Evolutionary conservation across 345 rosid species (phyloP), one percentile per base, ranked within the genome.

Genomic region (Dimocarpus longan): DNA sequence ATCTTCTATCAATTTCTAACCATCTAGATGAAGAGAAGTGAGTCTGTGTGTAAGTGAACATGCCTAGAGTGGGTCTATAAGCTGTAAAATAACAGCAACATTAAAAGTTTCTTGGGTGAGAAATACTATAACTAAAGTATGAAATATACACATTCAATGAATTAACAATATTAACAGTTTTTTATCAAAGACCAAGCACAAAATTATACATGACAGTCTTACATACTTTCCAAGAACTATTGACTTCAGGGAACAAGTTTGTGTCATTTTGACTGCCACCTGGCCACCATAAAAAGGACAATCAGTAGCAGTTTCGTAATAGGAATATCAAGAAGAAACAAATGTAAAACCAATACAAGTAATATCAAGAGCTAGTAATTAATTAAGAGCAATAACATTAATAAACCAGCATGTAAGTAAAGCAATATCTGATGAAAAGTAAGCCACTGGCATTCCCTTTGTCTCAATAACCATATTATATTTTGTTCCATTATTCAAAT

Each of bases 161-260:
- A 16, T 8, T 22, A 16, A 16, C 60, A 5, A 1, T 5, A 26
- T 75, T 50, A 24, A 43, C 10, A 10, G 52, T 39, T 60, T 73
- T 42, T 50, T n/a, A 73, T 68, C 43, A 46, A 74, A 81, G 37
- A 12, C 19, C 54, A 62, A 76, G 44, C 24, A 71, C 65, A 62
- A 22, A 57, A 73, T 22, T n/a, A 74, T 56, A 0, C 28, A 67
- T 74, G 48, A 70, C 0, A 24, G 21, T 39, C 66, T 66, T 12
- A 74, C 91, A 10, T 91, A 95, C 99, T 80, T 92, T 95, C 98
- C 99, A 95, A 67, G 93, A 81, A 83, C 97, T 93, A 77, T 93
- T 92, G 12, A 93, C 96, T 13, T 91, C 79, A 50, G 99, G 99
- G 82, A 95, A 95, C 84, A 95, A 32, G 85, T 65, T 87, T 69